Base-by-base conservation (phyloP, 805 yeast species). In the Yarrowia divulgata region DNA sequence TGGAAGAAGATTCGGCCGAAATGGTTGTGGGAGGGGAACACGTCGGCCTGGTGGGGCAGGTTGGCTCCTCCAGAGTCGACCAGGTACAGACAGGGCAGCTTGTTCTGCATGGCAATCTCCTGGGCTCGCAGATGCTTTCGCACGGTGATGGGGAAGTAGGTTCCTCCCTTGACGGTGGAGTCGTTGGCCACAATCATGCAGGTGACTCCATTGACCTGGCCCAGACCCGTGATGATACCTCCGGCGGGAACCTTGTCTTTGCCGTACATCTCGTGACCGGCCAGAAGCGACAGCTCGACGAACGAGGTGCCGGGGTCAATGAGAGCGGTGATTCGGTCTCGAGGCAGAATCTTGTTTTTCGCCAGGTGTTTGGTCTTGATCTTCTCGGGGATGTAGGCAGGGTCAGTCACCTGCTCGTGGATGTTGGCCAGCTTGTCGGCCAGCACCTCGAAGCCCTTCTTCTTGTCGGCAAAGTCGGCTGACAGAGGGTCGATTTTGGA, bases 101-200 rank as follows among this genome's bases (percentile, higher is more conserved):
- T 70, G 73, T 76, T 76, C 66, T 76, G 76, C 63, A 70, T 57
- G 54, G 78, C 78, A 46, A 76, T 74, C 67, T 76, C 78, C 70
- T 76, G 78, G 16, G 78, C 78, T 42, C 78, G 71, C 43, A 76
- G 70, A 50, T 76, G 78, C 72, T 76, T 76, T 39, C 77, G 71
- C 32, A 76, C 78, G 9, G 78, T 76, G 69, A 76, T 76, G 42
- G 78, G 78, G 69, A 75, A 76, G 71, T 76, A 76, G n/a, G 78
- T 76, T 4, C 78, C 78, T 13, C 78, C 78, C 68, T 76, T 76
- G 54, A 76, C 78, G 40, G 78, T 76, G 52, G 74, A 70, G 69
- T 76, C 78, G 69, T 76, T 76, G 52, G 78, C 78, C 14, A 76
- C 76, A 45, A 76, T 73, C 55, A 76, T 54, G 54, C 78, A 76